Conservation (phyloP, 2,329 filamentous ascomycete species). For the Pseudogymnoascus sp. region DNA sequence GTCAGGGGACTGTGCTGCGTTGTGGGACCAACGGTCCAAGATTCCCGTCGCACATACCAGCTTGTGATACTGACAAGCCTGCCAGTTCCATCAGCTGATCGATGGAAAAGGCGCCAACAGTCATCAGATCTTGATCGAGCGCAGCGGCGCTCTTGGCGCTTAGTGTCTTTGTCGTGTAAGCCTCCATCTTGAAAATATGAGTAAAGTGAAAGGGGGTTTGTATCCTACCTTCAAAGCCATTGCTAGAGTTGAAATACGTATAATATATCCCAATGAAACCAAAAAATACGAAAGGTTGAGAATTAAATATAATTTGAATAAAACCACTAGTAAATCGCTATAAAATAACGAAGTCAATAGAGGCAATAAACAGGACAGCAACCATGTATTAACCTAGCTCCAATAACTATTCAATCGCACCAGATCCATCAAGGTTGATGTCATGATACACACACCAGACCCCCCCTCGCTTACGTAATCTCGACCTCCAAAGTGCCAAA, state of each 20-base stretch:
- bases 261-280: background rate
- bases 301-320: background rate
- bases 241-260: background rate
- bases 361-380: background rate
- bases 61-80: constrained; percentile 86
- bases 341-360: background rate
- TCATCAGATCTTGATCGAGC: constrained; percentile 92
- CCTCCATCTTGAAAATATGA: background rate
- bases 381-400: background rate
- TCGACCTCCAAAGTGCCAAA: background rate
- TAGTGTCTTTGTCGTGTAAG: constrained; percentile 56
- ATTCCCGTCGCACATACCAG: constrained; percentile 45
- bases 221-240: constrained; percentile 13
- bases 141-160: constrained; percentile 80
- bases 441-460: background rate
- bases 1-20: background rate
- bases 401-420: background rate
- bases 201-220: background rate
- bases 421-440: background rate
- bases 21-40: background rate
- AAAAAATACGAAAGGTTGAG: background rate
- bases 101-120: constrained; percentile 75
- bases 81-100: constrained; percentile 98
- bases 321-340: background rate
- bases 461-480: background rate